phyloP scores from a whole-genome alignment of 2,329 filamentous ascomycete species.

The Cladosporium sp. region DNA sequence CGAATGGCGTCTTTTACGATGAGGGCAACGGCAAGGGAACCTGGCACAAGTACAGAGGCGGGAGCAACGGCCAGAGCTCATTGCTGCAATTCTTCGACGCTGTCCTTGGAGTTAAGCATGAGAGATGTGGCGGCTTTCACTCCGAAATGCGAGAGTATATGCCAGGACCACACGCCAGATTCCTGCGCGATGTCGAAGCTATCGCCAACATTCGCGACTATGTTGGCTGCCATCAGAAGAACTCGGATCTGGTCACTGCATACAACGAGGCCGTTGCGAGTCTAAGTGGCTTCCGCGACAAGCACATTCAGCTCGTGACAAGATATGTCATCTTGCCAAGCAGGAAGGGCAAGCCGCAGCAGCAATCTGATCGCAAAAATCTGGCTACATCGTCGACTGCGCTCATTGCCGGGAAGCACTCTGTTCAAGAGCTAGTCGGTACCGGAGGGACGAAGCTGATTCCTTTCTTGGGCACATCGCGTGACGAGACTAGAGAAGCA shows the following conservation, averaged over 20 bases:
- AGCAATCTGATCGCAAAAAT: slow-evolving; percentile 29
- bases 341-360: slow-evolving; percentile 20
- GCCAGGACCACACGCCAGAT: slow-evolving; percentile 47
- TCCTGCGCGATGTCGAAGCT: slow-evolving; percentile 41
- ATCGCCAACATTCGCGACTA: slow-evolving; percentile 43
- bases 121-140: slow-evolving; percentile 18
- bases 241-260: slow-evolving; percentile 34
- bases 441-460: slow-evolving; percentile 50
- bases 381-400: slow-evolving; percentile 43
- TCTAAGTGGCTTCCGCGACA: slow-evolving; percentile 43
- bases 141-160: slow-evolving; percentile 50
- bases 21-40: slow-evolving; percentile 42
- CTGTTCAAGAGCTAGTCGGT: slow-evolving; percentile 38
- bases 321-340: slow-evolving; percentile 46
- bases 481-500: slow-evolving; percentile 41
- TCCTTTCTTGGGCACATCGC: slow-evolving; percentile 47
- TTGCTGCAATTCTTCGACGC: slow-evolving; percentile 50
- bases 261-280: slow-evolving; percentile 43
- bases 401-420: slow-evolving; percentile 26
- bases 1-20: slow-evolving; percentile 48
- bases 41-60: slow-evolving; percentile 48
- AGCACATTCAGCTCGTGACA: slow-evolving; percentile 48
- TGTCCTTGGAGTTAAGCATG: slow-evolving; percentile 45
- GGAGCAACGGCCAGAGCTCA: slow-evolving; percentile 51
- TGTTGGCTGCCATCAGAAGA: slow-evolving; percentile 31